Base-by-base conservation (phyloP, 495 filamentous ascomycete species). In the Neurospora sp. region DNA sequence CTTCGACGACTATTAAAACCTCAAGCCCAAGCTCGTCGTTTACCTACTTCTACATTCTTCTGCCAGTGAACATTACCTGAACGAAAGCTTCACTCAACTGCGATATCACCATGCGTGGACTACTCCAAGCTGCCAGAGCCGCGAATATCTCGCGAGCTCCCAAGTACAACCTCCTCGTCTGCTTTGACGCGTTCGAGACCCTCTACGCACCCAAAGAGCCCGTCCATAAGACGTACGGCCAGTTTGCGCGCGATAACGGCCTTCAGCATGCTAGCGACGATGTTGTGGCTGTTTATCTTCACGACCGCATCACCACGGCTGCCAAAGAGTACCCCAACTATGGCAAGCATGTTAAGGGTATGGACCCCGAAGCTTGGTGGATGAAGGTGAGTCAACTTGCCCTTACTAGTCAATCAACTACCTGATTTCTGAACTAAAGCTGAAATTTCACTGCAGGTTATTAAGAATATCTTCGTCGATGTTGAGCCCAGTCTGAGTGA, bases 131-230 rank as follows among this genome's bases (percentile, higher is more conserved):
- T 27, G 53, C 53, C 53, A 65, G 27, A 65, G 27, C 53, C 53
- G 53, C 53, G 53, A 65, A 8, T 65, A 65, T 65, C 6, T 65
- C 53, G 22, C 53, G 53, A 1, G 53, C 53, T 65, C 53, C 77
- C n/a, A 74, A 75, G 68, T 75, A 40, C 71, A 87, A 85, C 39
- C 86, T 90, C 12, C 83, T 92, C 38, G 80, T 93, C 68, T 91
- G 74, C 71, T 88, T 95, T 73, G 92, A 95, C 80, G 93, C 91
- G 68, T 94, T 94, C 72, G 89, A 87, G 3, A 95, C 93, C 1
- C 83, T 95, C 41, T 93, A 93, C 81, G 80, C 83, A 37, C 93
- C 92, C 5, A 86, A 83, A 71, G 74, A 74, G 12, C 81, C 90
- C 1, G 83, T 94, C 69, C 82, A 85, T 5, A 79, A 85, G 40